These are phyloP conservation scores for Camellia granthamiana DNA, from an alignment of 148 eudicot species.

Conservation along the genomic window DNA sequence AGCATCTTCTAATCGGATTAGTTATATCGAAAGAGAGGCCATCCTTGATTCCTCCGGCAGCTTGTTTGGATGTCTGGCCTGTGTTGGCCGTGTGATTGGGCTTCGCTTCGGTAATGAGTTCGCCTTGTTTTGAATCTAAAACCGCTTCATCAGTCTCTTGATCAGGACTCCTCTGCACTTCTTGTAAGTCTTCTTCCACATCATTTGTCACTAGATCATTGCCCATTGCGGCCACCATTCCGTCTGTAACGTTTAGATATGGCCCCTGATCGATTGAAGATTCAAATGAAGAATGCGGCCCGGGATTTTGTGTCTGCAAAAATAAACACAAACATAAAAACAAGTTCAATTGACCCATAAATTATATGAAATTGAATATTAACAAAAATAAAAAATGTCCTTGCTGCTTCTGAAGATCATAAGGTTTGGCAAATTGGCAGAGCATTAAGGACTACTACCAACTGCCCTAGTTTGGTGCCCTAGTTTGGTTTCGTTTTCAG, in stretches of 20 bases:
- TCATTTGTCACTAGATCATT: conserved; percentile 34
- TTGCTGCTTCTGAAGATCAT: too few species aligned
- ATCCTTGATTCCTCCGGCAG: conserved; percentile 12
- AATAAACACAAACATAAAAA: not conserved
- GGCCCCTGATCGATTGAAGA: conserved; percentile 70
- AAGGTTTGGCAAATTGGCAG: not conserved
- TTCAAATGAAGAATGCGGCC: conserved; percentile 33
- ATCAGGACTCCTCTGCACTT: conserved; percentile 20
- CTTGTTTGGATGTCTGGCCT: conserved; percentile 21
- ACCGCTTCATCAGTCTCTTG: conserved; percentile 8
- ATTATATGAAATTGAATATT: not conserved
- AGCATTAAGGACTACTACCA: not conserved
- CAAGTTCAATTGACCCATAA: not conserved
- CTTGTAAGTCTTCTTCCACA: conserved; percentile 25
- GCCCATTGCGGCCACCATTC: conserved; percentile 65
- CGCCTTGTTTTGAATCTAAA: conserved; percentile 27
- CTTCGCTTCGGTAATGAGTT: conserved; percentile 20
- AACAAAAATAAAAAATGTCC: too few species aligned
- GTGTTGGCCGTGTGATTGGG: not conserved
- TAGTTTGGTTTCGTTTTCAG: too few species aligned
- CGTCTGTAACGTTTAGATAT: conserved; percentile 65
- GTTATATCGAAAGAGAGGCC: conserved; percentile 18
- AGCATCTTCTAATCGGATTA: conserved; percentile 36
- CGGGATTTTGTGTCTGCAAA: conserved; percentile 30
- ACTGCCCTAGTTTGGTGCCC: too few species aligned